Percentiles rank a stretch among this genome's conserved stretches.
These are phyloP conservation scores for Clonostachys chloroleuca DNA, from an alignment of 2,329 filamentous ascomycete species.

Conservation along the genomic window DNA sequence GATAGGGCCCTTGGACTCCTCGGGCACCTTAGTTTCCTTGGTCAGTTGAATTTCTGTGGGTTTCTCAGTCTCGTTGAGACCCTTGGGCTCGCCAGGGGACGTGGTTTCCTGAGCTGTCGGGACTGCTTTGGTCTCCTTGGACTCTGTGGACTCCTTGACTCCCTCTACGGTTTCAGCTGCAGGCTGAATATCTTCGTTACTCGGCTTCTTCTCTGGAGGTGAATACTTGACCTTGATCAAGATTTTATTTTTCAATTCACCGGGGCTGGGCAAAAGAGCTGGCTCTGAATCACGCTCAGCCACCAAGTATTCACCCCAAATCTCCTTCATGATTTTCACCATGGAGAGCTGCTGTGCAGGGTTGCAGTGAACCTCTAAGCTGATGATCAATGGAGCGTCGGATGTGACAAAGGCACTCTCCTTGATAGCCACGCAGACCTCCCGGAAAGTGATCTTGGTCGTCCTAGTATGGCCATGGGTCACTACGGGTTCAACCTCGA, in stretches of 20 bases:
- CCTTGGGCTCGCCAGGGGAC: too few relatives aligned
- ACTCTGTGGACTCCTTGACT: neutral
- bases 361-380: slow-evolving; percentile 84
- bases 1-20: too few relatives aligned
- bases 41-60: too few relatives aligned
- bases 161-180: slow-evolving; percentile 16
- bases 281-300: slow-evolving; percentile 43
- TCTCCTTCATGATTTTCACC: slow-evolving; percentile 86
- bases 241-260: slow-evolving; percentile 71
- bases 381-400: slow-evolving; percentile 86
- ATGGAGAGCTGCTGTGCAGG: slow-evolving; percentile 81
- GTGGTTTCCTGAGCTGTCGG: too few relatives aligned
- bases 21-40: too few relatives aligned
- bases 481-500: slow-evolving; percentile 64
- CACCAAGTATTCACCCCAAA: slow-evolving; percentile 72
- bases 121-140: neutral
- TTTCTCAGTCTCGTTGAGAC: too few relatives aligned
- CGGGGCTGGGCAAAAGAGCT: slow-evolving; percentile 60
- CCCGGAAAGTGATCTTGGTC: slow-evolving; percentile 79
- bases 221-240: slow-evolving; percentile 77
- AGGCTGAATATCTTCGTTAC: slow-evolving; percentile 26
- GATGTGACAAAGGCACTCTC: slow-evolving; percentile 72
- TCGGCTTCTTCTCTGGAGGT: slow-evolving; percentile 31
- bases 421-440: slow-evolving; percentile 76
- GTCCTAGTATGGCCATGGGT: slow-evolving; percentile 89